Percentiles rank a stretch among this genome's conserved stretches.
phyloP scores from a whole-genome alignment of 176 grass and related monocot genomes.

The Paspalum notatum region DNA sequence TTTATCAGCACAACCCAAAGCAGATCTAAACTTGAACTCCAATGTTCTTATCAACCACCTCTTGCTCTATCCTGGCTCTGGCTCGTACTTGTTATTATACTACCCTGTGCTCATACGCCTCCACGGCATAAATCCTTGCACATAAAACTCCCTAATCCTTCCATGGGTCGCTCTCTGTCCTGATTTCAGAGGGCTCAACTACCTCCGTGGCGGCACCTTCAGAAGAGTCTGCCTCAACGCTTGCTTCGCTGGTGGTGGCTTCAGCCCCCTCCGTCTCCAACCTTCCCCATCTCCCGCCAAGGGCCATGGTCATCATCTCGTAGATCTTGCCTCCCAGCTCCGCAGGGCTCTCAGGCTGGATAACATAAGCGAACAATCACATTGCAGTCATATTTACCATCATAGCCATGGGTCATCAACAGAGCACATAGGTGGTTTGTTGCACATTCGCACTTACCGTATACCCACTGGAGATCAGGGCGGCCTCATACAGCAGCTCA shows the following conservation, averaged over 20 bases:
- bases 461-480: constrained; percentile 95
- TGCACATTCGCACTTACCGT: constrained; percentile 77
- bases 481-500: constrained; percentile 85
- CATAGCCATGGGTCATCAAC: neutral
- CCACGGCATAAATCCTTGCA: neutral
- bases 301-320: constrained; percentile 92
- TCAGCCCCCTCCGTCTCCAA: constrained; percentile 38
- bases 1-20: constrained; percentile 28
- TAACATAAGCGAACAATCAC: constrained; percentile 4
- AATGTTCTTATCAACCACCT: neutral
- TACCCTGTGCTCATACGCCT: constrained; percentile 11
- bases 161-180: constrained; percentile 86
- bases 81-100: neutral
- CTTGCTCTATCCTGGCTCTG: constrained; percentile 1
- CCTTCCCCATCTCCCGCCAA: constrained; percentile 95
- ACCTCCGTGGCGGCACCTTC: constrained; percentile 48
- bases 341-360: constrained; percentile 78
- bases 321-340: constrained; percentile 96
- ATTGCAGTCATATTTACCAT: neutral
- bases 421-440: neutral
- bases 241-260: constrained; percentile 11
- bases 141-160: constrained; percentile 50
- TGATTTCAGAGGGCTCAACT: constrained; percentile 78
- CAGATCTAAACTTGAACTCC: neutral
- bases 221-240: neutral